Conservation (phyloP, 1,284 basidiomycete species). For the Flammula alnicola region DNA sequence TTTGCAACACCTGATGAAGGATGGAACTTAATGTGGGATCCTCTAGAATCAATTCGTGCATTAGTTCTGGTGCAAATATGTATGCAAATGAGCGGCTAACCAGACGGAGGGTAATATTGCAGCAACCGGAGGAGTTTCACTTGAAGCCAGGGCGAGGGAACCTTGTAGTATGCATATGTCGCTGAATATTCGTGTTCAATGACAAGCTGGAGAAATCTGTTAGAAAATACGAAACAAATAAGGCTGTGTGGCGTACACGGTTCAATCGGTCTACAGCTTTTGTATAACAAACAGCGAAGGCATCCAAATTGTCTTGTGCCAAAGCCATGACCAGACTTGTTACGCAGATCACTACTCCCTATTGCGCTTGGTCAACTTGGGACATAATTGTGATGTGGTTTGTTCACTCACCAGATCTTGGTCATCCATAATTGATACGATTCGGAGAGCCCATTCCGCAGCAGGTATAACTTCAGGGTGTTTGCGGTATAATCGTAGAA, state of each 20-base stretch:
- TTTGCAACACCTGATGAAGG: constrained; percentile 86
- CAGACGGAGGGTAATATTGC: constrained; percentile 95
- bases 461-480: constrained; percentile 94
- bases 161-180: constrained; percentile 96
- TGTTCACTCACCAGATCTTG: constrained; percentile 68
- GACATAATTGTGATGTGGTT: constrained; percentile 14
- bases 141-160: constrained; percentile 97
- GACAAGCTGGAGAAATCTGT: constrained; percentile 64
- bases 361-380: constrained; percentile 1
- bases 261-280: constrained; percentile 92
- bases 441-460: constrained; percentile 93
- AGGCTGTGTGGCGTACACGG: constrained; percentile 58
- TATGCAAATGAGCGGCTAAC: constrained; percentile 43
- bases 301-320: constrained; percentile 92
- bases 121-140: constrained; percentile 93
- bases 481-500: constrained; percentile 93
- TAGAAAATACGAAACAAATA: constrained; percentile 11
- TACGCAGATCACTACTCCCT: constrained; percentile 95
- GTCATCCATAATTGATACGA: constrained; percentile 96
- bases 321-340: constrained; percentile 94
- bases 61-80: not conserved
- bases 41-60: constrained; percentile 56
- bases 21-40: constrained; percentile 81
- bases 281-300: constrained; percentile 90
- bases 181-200: constrained; percentile 89